phyloP scores from a whole-genome alignment of 2,329 filamentous ascomycete species.

The Ambrosiella beaveri region DNA sequence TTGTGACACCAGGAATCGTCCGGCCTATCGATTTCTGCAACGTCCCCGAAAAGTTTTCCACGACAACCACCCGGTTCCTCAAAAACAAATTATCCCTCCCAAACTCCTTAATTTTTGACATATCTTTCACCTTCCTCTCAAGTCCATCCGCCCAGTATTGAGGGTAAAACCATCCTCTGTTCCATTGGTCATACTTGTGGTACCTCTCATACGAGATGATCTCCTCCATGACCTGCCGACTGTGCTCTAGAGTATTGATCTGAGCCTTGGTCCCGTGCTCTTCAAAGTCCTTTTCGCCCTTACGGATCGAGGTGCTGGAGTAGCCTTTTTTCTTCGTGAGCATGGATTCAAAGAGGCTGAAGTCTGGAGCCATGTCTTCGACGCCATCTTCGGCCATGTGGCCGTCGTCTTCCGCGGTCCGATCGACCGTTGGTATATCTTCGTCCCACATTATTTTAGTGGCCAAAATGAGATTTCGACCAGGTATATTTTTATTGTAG shows the following conservation, averaged over 20 bases:
- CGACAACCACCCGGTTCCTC: slow-evolving; percentile 40
- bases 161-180: slow-evolving; percentile 59
- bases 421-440: slow-evolving; percentile 20
- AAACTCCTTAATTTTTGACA: slow-evolving; percentile 8
- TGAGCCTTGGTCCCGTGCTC: slow-evolving; percentile 76
- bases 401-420: slow-evolving; percentile 15
- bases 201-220: slow-evolving; percentile 62
- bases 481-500: neutral
- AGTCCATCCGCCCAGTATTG: slow-evolving; percentile 29
- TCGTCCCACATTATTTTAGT: slow-evolving; percentile 25
- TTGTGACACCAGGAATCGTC: slow-evolving; percentile 36
- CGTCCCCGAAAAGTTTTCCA: slow-evolving; percentile 56
- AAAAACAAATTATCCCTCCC: slow-evolving; percentile 17
- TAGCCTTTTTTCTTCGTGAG: slow-evolving; percentile 35
- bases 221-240: slow-evolving; percentile 74
- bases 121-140: slow-evolving; percentile 13
- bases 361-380: slow-evolving; percentile 74
- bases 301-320: slow-evolving; percentile 54
- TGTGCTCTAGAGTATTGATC: slow-evolving; percentile 58
- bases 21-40: slow-evolving; percentile 62
- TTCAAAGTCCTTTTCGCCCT: slow-evolving; percentile 95
- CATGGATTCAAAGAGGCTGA: slow-evolving; percentile 48
- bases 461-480: neutral
- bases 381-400: slow-evolving; percentile 38
- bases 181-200: slow-evolving; percentile 49